These are phyloP conservation scores for Xylariomycetidae sp. DNA, from an alignment of 2,329 filamentous ascomycete species.

Conservation along the genomic window DNA sequence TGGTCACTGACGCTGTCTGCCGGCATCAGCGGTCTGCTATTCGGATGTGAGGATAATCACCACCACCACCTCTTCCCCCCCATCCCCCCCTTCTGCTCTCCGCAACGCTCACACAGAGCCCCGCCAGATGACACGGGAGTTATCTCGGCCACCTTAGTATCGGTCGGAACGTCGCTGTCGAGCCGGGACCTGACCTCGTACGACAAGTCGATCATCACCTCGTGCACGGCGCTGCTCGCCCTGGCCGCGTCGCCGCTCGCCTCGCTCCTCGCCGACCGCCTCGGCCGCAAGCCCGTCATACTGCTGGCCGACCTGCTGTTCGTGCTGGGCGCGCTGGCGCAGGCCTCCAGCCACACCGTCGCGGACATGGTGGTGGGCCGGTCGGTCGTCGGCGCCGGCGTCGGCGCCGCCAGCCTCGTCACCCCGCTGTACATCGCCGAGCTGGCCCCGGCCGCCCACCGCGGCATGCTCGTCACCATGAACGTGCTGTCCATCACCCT, in stretches of 20 bases:
- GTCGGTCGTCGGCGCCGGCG: conserved; percentile 64
- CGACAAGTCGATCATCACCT: conserved; percentile 68
- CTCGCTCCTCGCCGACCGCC: conserved; percentile 57
- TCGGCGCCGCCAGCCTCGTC: conserved; percentile 75
- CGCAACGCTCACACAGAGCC: conserved; percentile 4
- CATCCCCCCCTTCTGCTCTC: conserved; percentile 3
- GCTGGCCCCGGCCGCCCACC: conserved; percentile 68
- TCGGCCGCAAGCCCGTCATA: conserved; percentile 60
- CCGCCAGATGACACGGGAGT: conserved; percentile 60
- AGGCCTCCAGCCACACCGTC: conserved; percentile 57
- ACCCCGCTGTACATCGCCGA: conserved; percentile 88
- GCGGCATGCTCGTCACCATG: conserved; percentile 78
- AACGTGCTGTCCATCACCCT: conserved; percentile 79
- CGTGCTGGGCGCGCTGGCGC: conserved; percentile 60
- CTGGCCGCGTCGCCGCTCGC: conserved; percentile 60
- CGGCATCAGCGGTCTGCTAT: conserved; percentile 62
- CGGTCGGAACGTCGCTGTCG: conserved; percentile 56
- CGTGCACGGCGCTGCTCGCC: conserved; percentile 63
- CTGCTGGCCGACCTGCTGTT: conserved; percentile 64
- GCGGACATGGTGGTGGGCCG: conserved; percentile 62
- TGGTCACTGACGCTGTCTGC: conserved; percentile 60
- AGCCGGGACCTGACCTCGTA: conserved; percentile 52
- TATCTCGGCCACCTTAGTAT: conserved; percentile 64
- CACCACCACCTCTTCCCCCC: neutral
- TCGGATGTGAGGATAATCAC: conserved; percentile 55